Conservation (phyloP, 177 flowering plant species). For the Vitis hybrid region DNA sequence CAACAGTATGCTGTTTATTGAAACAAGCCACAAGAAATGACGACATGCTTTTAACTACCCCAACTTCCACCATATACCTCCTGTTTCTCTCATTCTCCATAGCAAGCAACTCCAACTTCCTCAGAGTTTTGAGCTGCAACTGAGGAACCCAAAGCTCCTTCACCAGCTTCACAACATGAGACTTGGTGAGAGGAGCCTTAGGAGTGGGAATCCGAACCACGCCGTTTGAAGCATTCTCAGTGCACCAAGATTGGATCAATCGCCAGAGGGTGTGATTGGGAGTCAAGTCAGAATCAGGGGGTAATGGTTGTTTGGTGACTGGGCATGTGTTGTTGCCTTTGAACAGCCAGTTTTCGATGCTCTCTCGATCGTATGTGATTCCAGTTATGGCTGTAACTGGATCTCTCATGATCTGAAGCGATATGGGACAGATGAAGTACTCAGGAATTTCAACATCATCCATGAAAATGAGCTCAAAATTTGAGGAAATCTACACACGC, state of each 20-base stretch:
- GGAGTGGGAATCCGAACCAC: slow-evolving; percentile 72
- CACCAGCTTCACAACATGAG: slow-evolving; percentile 36
- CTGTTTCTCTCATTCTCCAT: slow-evolving; percentile 43
- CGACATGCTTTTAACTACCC: slow-evolving; percentile 32
- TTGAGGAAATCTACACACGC: too few relatives aligned
- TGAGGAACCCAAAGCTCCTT: slow-evolving; percentile 30
- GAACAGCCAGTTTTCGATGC: slow-evolving; percentile 67
- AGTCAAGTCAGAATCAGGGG: slow-evolving; percentile 32
- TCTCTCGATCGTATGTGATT: slow-evolving; percentile 74
- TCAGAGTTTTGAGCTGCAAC: slow-evolving; percentile 19
- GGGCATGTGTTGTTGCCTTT: slow-evolving; percentile 9
- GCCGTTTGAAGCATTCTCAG: slow-evolving; percentile 37
- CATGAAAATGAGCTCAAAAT: slow-evolving; percentile 17
- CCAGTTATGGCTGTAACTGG: slow-evolving; percentile 68
- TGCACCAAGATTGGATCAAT: slow-evolving; percentile 75
- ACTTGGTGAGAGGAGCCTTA: slow-evolving; percentile 36
- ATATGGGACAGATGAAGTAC: slow-evolving; percentile 68
- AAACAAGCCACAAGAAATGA: slow-evolving; percentile 21
- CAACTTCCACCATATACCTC: slow-evolving; percentile 47
- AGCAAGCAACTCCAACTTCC: slow-evolving; percentile 33
- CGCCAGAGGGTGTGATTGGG: slow-evolving; percentile 75
- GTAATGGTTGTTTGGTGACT: background rate
- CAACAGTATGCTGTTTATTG: slow-evolving; percentile 10
- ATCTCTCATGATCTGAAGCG: slow-evolving; percentile 78
- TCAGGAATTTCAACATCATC: slow-evolving; percentile 56